These are phyloP conservation scores for Kregervanrija pseudodelftensis DNA, from an alignment of 805 yeast species.

Conservation along the genomic window DNA sequence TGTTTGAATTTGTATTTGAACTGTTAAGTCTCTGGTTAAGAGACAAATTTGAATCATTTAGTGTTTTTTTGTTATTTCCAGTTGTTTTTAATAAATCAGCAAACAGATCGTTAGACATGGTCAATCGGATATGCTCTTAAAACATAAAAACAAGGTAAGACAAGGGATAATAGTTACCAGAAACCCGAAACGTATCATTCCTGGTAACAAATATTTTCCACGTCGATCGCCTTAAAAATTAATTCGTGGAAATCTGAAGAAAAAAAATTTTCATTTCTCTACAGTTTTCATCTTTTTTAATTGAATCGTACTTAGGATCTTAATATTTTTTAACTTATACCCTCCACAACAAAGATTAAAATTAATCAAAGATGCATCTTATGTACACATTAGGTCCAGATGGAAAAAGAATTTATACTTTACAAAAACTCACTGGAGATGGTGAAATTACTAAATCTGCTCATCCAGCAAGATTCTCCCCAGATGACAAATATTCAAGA, in stretches of 20 bases:
- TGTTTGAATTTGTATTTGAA: background rate
- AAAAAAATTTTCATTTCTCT: slow-evolving; percentile 5
- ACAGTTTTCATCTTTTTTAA: background rate
- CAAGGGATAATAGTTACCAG: background rate
- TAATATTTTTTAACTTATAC: background rate
- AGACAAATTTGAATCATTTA: slow-evolving; percentile 21
- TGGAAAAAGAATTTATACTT: slow-evolving; percentile 93
- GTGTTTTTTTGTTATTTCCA: slow-evolving; percentile 15
- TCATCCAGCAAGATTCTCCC: slow-evolving; percentile 99
- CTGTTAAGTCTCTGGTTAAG: slow-evolving; percentile 29
- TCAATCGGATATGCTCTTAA: background rate
- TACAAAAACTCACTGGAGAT: slow-evolving; percentile 67
- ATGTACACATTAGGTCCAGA: slow-evolving; percentile 95
- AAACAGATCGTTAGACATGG: slow-evolving; percentile 33
- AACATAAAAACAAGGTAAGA: background rate
- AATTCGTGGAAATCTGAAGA: background rate
- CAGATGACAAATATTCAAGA: slow-evolving; percentile 98
- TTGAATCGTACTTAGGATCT: no score
- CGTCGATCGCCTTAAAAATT: background rate
- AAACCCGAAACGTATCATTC: no score
- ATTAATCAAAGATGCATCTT: slow-evolving; percentile 69
- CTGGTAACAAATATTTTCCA: no score
- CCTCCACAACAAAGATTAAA: background rate
- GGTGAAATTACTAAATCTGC: slow-evolving; percentile 98
- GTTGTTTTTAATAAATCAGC: slow-evolving; percentile 33